Base-by-base conservation (phyloP, 805 yeast genomes). In the Cyberlindnera maritima region DNA sequence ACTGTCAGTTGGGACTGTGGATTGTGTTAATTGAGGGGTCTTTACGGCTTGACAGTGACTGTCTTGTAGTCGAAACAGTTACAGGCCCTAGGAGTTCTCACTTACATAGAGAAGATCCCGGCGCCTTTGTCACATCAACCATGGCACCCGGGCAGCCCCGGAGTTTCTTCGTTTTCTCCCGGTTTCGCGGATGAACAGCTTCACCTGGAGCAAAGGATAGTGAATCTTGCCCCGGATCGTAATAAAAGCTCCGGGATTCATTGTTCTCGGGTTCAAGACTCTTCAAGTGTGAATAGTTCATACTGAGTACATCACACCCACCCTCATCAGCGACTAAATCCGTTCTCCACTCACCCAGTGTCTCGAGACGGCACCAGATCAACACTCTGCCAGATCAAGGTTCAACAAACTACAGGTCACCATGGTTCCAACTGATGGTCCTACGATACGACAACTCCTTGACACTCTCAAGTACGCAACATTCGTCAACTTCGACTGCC, bases 381-480 rank as follows among this genome's bases (percentile, higher is more conserved):
- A 32, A 17, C 19, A n/a, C 35, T 15, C 7, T 9, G 6, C 20
- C 35, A n/a, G n/a, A n/a, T n/a, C n/a, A n/a, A n/a, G n/a, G n/a
- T n/a, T n/a, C n/a, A 4, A 11, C 35, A 21, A 21, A 5, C 5
- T 9, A 14, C 20, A 25, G 14, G 15, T 11, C 5, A 12, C 3
- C 23, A 23, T 26, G 32, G 40, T 37, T 4, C 40, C 40, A 9
- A 10, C 40, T 15, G 40, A 37, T 15, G 40, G 32, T 3, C 40
- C 40, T 4, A 37, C 40, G 25, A 41, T 42, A 17, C 44, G 31
- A 20, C 41, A 28, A 19, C 36, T 41, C 23, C 19, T 51, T 2
- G 55, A 51, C 33, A 23, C 41, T 2, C 33, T 51, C 25, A 51
- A 48, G 23, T 51, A 48, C 38, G 25, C 34, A 35, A 46, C 55